A percentile compares a stretch with the other conserved stretches of the same genome.
phyloP scores from a whole-genome alignment of 805 yeast genomes.

The Yarrowia divulgata region DNA sequence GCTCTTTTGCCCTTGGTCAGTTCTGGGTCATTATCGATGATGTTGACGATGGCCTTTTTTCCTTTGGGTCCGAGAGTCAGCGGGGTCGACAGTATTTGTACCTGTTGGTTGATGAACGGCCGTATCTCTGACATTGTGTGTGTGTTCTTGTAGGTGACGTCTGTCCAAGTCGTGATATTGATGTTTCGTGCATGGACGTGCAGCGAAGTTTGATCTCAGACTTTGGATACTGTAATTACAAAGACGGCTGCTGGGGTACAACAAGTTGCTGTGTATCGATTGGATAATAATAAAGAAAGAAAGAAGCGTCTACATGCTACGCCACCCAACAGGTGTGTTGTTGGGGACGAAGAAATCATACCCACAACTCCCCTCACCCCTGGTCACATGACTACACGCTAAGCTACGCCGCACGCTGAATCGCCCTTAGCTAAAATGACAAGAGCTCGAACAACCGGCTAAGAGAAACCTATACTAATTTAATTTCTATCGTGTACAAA shows the following conservation, averaged over 20 bases:
- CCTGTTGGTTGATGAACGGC: constrained; percentile 30
- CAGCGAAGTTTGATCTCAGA: constrained; percentile 7
- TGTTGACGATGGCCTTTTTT: not conserved
- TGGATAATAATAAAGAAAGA: too few relatives aligned
- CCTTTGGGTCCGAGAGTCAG: constrained; percentile 28
- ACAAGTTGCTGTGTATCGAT: too few relatives aligned
- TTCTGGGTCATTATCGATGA: constrained; percentile 2
- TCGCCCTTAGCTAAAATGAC: not conserved
- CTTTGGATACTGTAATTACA: too few relatives aligned
- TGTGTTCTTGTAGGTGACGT: not conserved
- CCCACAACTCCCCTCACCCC: too few relatives aligned
- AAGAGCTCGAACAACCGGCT: not conserved
- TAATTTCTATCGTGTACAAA: not conserved
- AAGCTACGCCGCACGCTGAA: not conserved
- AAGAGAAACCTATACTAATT: too few relatives aligned
- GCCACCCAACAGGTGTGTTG: too few relatives aligned
- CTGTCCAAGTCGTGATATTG: not conserved
- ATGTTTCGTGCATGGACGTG: not conserved
- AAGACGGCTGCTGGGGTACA: too few relatives aligned
- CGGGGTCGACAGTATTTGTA: constrained; percentile 35
- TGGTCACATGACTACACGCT: not conserved
- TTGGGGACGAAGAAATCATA: too few relatives aligned
- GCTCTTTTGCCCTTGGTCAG: not conserved
- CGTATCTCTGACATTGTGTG: constrained; percentile 20
- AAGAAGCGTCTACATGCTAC: too few relatives aligned